phyloP scores from a whole-genome alignment of 805 yeast genomes.

The Sugiyamaella valdiviana region DNA sequence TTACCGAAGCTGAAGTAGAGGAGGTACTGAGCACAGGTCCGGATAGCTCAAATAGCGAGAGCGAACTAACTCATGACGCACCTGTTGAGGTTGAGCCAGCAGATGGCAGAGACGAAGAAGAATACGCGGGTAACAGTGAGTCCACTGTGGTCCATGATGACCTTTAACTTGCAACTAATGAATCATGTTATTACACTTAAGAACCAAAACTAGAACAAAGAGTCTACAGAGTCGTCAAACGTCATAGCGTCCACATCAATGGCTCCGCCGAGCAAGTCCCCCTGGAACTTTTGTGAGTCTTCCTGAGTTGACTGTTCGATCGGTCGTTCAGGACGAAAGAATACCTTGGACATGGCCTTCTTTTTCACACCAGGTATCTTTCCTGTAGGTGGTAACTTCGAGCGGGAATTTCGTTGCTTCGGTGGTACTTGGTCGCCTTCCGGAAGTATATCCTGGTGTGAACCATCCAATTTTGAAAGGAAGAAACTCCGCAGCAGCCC shows the following conservation, averaged over 20 bases:
- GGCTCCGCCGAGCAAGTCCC: background rate
- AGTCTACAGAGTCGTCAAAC: slow-evolving; percentile 11
- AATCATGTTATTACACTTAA: background rate
- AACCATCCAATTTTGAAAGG: slow-evolving; percentile 23
- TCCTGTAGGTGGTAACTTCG: slow-evolving; percentile 88
- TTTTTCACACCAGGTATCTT: slow-evolving; percentile 68
- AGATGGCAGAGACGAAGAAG: no score
- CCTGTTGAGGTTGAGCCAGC: no score
- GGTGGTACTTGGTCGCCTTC: slow-evolving; percentile 85
- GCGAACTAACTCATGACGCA: no score
- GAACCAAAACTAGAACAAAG: slow-evolving; percentile 5
- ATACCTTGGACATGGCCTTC: slow-evolving; percentile 26
- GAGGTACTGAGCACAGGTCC: no score
- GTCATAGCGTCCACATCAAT: slow-evolving; percentile 5
- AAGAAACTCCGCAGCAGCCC: slow-evolving; percentile 56
- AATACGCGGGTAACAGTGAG: background rate
- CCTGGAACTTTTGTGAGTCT: background rate
- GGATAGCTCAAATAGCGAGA: no score
- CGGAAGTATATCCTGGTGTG: slow-evolving; percentile 30
- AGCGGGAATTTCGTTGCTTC: slow-evolving; percentile 65
- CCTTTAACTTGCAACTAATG: background rate
- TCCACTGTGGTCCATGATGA: background rate
- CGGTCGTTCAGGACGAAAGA: slow-evolving; percentile 9
- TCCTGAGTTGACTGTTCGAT: background rate
- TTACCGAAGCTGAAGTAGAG: no score